Evolutionary conservation across 148 eudicot species (phyloP), one percentile per base, ranked within the genome.

Genomic region (Cornus florida): DNA sequence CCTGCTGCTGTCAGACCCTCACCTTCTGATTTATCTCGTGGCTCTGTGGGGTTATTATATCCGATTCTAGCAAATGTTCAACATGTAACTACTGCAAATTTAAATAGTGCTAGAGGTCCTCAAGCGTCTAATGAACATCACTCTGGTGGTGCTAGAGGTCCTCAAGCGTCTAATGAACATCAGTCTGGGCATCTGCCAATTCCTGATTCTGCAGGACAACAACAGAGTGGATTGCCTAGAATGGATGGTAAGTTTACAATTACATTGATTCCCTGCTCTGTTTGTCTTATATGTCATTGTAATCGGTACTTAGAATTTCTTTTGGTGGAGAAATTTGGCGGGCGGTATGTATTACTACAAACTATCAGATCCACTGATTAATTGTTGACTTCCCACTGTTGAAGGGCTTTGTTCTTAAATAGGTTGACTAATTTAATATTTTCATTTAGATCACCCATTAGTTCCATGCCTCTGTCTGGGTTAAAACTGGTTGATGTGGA

Each of bases 1-100:
- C 91, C 91, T 67, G 76, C 87, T 76, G 48, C 83, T 23, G 84
- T 56, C 72, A 77, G 78, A 38, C 86, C 38, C 43, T 10, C 84
- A 33, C 33, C 82, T 67, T 77, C 91, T 69, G 84, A 81, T 78
- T 70, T 83, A 56, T 41, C 88, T 67, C 88, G 71, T 50, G 77
- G 84, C 80, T 75, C 89, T 17, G 24, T 89, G 71, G 86, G 89
- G 62, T 78, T 84, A 48, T 10, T 85, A 19, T 84, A 81, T 77
- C 89, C 91, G 32, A 77, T 87, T 79, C n/a, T 87, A 81, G 85
- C 88, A 11, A 86, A 88, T 83, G 88, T 86, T 16, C 88, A 83
- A 68, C 87, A 76, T 78, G 65, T 79, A 28, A 50, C 79, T 67
- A 71, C 86, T 74, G 88, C 85, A 72, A 86, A 66, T 78, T 62